Evolutionary conservation across 2,329 filamentous ascomycete genomes (phyloP), one percentile per base, ranked within the genome.

Genomic region (Fusarium miscanthi): DNA sequence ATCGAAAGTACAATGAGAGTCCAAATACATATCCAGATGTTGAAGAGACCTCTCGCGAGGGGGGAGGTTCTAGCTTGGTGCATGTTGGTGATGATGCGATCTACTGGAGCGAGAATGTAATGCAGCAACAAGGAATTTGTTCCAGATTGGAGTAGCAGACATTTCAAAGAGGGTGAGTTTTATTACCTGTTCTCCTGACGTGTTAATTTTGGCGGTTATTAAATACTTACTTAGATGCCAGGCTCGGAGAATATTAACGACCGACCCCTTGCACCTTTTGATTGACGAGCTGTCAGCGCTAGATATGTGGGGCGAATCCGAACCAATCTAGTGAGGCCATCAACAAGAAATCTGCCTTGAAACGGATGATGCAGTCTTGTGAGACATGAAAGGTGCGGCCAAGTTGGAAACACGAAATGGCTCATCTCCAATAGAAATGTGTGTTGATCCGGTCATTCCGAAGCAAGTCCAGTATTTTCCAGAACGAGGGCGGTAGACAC

Each of bases 211-310:
- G 19, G 23, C 14, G 33, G 41, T 58, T 35, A 48, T 57, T 57
- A 37, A 33, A 56, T 49, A 58, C n/a, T 30, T 35, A 35, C 12
- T 13, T 27, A 27, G 7, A 13, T 17, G 14, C 14, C 23, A 21
- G 17, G 43, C 33, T 66, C 62, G 62, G 46, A 37, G 52, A 62
- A 61, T 66, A 52, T 51, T 8, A 59, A 30, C 6, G 38, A 51
- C 37, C 61, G 23, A 25, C 23, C 23, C 40, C 35, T 51, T 30
- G 45, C n/a, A 27, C 40, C 14, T 19, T 27, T 61, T 41, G 40
- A 53, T 66, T 43, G 52, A n/a, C 48, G 25, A 40, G 8, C 40
- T 42, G 65, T 67, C 49, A 67, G 64, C 63, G 35, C 63, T 61
- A 67, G 31, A 48, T 21, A 38, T 61, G 64, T 57, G 63, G 56